Evolutionary conservation across 768 basidiomycete species (phyloP).

Genomic region (Kwoniella sp.): DNA sequence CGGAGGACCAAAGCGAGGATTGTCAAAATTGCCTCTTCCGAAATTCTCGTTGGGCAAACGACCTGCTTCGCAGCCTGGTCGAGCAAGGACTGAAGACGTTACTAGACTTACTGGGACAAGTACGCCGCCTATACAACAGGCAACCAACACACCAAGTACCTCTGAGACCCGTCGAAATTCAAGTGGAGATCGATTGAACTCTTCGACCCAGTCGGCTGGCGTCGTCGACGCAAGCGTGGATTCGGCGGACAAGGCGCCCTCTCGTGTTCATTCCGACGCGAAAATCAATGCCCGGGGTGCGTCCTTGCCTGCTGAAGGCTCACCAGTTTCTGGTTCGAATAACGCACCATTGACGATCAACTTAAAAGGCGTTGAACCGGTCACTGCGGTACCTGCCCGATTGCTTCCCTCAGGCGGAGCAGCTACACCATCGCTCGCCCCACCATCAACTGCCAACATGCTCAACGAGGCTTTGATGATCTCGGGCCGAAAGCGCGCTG

Average conservation of each 20-base stretch:
- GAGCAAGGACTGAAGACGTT: slow-evolving; percentile 16
- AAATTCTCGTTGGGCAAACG: slow-evolving; percentile 30
- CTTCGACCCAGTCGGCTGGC: not conserved
- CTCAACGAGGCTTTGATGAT: slow-evolving; percentile 25
- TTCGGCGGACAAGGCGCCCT: not conserved
- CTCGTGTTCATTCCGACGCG: slow-evolving; percentile 15
- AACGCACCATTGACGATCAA: not conserved
- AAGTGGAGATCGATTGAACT: not conserved
- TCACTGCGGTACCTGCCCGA: slow-evolving; percentile 24
- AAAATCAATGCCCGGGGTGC: slow-evolving; percentile 4
- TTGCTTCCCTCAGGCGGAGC: slow-evolving; percentile 9
- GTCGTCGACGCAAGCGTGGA: not conserved
- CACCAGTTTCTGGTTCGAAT: not conserved
- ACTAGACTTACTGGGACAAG: slow-evolving; percentile 1
- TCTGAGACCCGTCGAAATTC: not conserved
- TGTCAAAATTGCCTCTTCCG: slow-evolving; percentile 22
- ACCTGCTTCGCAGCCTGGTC: slow-evolving; percentile 28
- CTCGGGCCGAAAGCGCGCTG: slow-evolving; percentile 14
- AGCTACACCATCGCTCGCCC: slow-evolving; percentile 10
- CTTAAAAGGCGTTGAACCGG: slow-evolving; percentile 18
- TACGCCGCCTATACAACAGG: not conserved
- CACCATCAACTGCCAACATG: slow-evolving; percentile 18
- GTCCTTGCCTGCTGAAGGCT: not conserved
- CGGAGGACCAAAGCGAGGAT: slow-evolving; percentile 3
- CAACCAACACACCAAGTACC: not conserved